Base-by-base conservation (phyloP, 495 filamentous ascomycete species). In the Penicillium diatomitis region DNA sequence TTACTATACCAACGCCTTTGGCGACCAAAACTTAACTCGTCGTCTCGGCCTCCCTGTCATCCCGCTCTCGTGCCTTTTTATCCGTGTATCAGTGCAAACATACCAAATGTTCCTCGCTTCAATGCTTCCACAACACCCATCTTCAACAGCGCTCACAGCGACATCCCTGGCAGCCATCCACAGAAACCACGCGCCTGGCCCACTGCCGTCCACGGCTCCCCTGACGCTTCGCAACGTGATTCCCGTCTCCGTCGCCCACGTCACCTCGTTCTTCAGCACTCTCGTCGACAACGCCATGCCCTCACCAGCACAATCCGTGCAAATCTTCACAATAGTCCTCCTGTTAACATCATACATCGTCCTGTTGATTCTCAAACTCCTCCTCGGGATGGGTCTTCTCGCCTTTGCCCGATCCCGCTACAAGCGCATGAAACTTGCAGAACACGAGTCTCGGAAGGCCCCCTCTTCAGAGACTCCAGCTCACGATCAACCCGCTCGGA, bases 91-190 rank as follows among this genome's bases (percentile, higher is more conserved):
- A 3, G 77, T 97, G 12, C 92, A 99, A 64, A 96, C 90, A 8
- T 99, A 99, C 67, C 87, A 96, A 66, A 96, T 96, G 90, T 95
- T 97, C 67, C 79, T 97, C 8, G 85, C 90, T 5, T 88, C 87
- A 0, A 78, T 94, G 52, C 70, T 95, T 9, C 86, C 87, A 6
- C 76, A 81, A 3, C 85, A 87, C 0, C 72, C 89, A 6, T 79
- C 85, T 5, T 88, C 86, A 0, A 79, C 84, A 0, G 80, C 83
- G 2, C 79, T 83, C 2, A 75, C 77, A 10, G 79, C 86, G 0
- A 81, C 79, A 8, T 75, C 78, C 3, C 61, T 83, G 20, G 81
- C 87, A 3, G 69, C 86, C 0, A 52, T 86, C 76, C 49, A 81
- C 76, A 49, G 85, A 72, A 63, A 65, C 36, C 68, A 68, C 47